phyloP scores from a whole-genome alignment of 1,284 basidiomycete species.

The Leccinum griseonigrum region DNA sequence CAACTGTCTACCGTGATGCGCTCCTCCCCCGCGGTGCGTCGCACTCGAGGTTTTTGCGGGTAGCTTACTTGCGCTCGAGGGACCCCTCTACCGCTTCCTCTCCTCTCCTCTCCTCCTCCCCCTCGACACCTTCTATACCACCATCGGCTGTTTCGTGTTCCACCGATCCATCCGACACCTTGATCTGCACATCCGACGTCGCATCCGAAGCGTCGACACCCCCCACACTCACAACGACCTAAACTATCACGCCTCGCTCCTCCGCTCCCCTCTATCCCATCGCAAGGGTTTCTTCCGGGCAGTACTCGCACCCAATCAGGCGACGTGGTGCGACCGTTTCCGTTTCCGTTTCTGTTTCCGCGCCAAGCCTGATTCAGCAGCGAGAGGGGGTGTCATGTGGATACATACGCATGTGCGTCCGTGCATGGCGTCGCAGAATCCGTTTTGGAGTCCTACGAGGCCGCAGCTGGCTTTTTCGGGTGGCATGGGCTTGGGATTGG shows the following conservation, averaged over 20 bases:
- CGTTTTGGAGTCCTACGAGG: constrained; percentile 23
- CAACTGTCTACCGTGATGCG: constrained; percentile 14
- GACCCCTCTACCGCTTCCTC: not conserved
- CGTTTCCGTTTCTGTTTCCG: not conserved
- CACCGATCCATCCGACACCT: constrained; percentile 1
- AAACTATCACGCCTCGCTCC: constrained; percentile 22
- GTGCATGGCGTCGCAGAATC: constrained; percentile 20
- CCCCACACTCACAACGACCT: too few species aligned
- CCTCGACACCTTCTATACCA: not conserved
- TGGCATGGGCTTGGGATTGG: constrained; percentile 26
- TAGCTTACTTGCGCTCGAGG: constrained; percentile 21
- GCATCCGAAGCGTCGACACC: constrained; percentile 6
- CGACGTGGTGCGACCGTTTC: constrained; percentile 13
- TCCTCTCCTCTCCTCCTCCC: not conserved
- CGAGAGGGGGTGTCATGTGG: not conserved
- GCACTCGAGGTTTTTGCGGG: constrained; percentile 26
- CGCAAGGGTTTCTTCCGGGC: constrained; percentile 29
- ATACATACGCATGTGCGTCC: constrained; percentile 1
- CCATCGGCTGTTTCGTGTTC: constrained; percentile 1
- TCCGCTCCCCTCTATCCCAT: constrained; percentile 28
- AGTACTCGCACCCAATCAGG: constrained; percentile 18
- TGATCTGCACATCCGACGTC: constrained; percentile 11
- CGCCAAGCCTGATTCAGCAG: not conserved
- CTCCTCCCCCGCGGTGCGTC: constrained; percentile 28
- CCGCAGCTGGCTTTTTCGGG: constrained; percentile 28